Evolutionary conservation across 176 grass and related monocot genomes (phyloP), one percentile per base, ranked within the genome.

Genomic region (Lolium rigidum): DNA sequence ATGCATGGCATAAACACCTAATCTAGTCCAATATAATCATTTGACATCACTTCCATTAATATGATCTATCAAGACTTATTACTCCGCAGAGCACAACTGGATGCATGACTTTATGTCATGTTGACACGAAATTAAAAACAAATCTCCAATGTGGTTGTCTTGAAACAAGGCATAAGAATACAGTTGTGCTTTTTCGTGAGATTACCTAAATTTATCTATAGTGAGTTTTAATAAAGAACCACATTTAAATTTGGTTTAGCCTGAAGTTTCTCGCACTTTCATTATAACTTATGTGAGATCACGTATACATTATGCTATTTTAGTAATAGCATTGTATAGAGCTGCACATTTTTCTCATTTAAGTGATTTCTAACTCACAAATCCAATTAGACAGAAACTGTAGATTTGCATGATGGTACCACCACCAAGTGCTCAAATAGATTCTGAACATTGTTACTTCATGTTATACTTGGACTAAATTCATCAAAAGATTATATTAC

Each of bases 111-210:
- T n/a, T n/a, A 41, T 21, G 7, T 74, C 11, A 66, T 70, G 65
- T 38, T 38, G 22, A 70, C 70, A 13, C 14, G 31, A 50, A 3
- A 37, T 44, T 17, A 68, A 28, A 13, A n/a, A 46, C 52, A 20
- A 21, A 6, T 28, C 26, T 59, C 58, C 16, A 77, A 24, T 80
- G 77, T 46, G 35, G 25, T 35, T 63, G 38, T 15, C 81, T n/a
- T n/a, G n/a, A n/a, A n/a, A n/a, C n/a, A n/a, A n/a, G n/a, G n/a
- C n/a, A n/a, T n/a, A n/a, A n/a, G 63, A 17, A 41, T 68, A 44
- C 31, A 78, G 49, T 85, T 49, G 52, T 9, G 11, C 20, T 43
- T 66, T 44, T 85, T 26, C n/a, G 6, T 28, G 61, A 81, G 56
- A 74, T 20, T 28, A 55, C 6, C 21, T 25, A 43, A 37, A 9